Evolutionary conservation across 2,329 filamentous ascomycete species (phyloP).

Genomic region (Xylariaceae sp.): DNA sequence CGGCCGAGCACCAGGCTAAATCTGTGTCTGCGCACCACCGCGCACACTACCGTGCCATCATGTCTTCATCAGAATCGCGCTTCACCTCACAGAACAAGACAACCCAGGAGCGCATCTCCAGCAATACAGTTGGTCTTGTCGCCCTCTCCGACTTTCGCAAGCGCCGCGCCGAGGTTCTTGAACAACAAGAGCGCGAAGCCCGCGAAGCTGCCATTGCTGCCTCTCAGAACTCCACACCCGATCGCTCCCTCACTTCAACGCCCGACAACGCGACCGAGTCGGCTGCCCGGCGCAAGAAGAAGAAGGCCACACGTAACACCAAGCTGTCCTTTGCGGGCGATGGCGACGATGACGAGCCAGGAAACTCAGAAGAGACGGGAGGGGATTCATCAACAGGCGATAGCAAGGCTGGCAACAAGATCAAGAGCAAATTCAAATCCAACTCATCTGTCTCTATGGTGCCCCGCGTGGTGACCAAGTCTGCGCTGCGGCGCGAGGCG

Average conservation of each 20-base stretch:
- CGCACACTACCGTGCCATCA: background rate
- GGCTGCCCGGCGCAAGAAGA: slow-evolving; percentile 41
- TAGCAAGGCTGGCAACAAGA: slow-evolving; percentile 5
- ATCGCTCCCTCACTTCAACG: slow-evolving; percentile 47
- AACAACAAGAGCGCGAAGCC: slow-evolving; percentile 81
- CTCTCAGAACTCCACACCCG: slow-evolving; percentile 38
- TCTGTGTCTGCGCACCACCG: too few relatives aligned
- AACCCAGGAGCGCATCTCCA: slow-evolving; percentile 78
- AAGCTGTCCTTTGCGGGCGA: slow-evolving; percentile 66
- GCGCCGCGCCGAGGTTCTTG: slow-evolving; percentile 87
- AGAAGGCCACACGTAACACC: slow-evolving; percentile 40
- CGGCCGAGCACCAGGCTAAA: too few relatives aligned
- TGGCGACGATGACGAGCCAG: slow-evolving; percentile 57
- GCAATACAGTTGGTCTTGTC: slow-evolving; percentile 86
- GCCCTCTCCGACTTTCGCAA: slow-evolving; percentile 93
- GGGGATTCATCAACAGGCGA: background rate
- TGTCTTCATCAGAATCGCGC: slow-evolving; percentile 43
- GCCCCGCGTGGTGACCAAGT: slow-evolving; percentile 69
- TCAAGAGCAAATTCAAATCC: slow-evolving; percentile 53
- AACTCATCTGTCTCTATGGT: slow-evolving; percentile 61
- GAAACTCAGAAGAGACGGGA: slow-evolving; percentile 32
- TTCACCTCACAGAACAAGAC: slow-evolving; percentile 76
- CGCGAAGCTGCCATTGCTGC: slow-evolving; percentile 57
- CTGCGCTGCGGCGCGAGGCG: slow-evolving; percentile 73
- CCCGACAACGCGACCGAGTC: slow-evolving; percentile 42